Base-by-base conservation (phyloP, 192 early-diverging fungal genomes). In the Tieghemiomyces parasiticus region DNA sequence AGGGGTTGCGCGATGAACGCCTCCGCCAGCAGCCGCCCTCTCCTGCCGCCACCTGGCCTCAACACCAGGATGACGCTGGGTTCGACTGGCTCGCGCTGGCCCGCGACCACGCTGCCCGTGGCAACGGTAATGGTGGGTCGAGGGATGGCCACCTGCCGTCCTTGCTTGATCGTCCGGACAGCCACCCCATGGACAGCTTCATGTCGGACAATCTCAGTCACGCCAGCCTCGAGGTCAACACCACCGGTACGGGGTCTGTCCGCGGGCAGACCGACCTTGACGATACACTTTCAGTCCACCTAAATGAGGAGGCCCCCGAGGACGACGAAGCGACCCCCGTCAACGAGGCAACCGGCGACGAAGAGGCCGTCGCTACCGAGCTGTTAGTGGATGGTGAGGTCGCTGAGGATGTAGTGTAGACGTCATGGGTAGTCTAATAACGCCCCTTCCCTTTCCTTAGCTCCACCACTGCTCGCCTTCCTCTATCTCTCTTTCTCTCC, bases 141-240 rank as follows among this genome's bases (percentile, higher is more conserved):
- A 60, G 63, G 26, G 64, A 49, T 45, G 60, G 60, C 61, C 46
- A 67, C 69, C 34, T 25, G 62, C 26, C 67, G 62, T 22, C 67
- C 24, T 52, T 25, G 24, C 19, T 52, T 42, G 6, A 42, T 6
- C 6, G 16, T 42, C 38, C 6, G 26, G 2, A 14, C 6, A 16
- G 26, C 50, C 50, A 20, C 13, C 26, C 22, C 50, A 52, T 8
- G 6, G 50, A 60, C 8, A 61, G 61, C 22, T 63, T 49, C 25
- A 62, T 70, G 22, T 65, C 67, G 32, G 86, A 88, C 60, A 79
- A 74, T 59, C 71, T 87, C 68, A 79, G 76, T 58, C 77, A 87
- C 42, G 53, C 86, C 71, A 77, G 74, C 35, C 61, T 88, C 67
- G 86, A 88, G 58, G 86, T 88, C n/a, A 87, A 88, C 68, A 88